Evolutionary conservation across 306 rosid species (phyloP).

Genomic region (Dryas alaskensis): DNA sequence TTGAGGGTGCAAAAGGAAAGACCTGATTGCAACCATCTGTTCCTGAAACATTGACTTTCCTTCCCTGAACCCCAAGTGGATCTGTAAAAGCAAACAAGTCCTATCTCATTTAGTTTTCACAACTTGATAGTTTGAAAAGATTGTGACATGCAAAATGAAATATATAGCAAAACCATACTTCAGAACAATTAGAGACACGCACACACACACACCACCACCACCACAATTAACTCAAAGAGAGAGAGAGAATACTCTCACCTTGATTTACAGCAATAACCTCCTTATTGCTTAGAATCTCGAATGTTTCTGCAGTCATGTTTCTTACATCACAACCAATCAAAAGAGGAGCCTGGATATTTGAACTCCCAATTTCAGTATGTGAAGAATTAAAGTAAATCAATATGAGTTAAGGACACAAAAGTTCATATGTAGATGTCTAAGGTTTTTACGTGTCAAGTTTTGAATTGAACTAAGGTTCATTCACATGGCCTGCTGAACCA

Average conservation of each 20-base stretch:
- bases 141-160: slow-evolving; percentile 11
- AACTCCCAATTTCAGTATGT: slow-evolving; percentile 23
- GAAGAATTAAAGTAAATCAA: slow-evolving; percentile 1
- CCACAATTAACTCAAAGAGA: background rate
- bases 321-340: slow-evolving; percentile 83
- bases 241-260: slow-evolving; percentile 47
- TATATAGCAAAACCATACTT: slow-evolving; percentile 2
- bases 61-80: slow-evolving; percentile 90
- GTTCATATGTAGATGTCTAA: background rate
- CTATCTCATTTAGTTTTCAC: slow-evolving; percentile 11
- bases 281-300: slow-evolving; percentile 59
- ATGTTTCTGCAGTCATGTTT: slow-evolving; percentile 70
- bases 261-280: slow-evolving; percentile 91
- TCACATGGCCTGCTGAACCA: background rate
- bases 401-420: background rate
- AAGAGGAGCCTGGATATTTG: slow-evolving; percentile 81
- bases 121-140: slow-evolving; percentile 17
- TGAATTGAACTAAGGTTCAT: slow-evolving; percentile 18
- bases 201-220: background rate
- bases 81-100: slow-evolving; percentile 46
- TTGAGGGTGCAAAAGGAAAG: slow-evolving; percentile 19
- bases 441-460: slow-evolving; percentile 4
- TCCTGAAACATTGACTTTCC: slow-evolving; percentile 69
- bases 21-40: slow-evolving; percentile 71
- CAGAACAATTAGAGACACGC: slow-evolving; percentile 2